phyloP scores from a whole-genome alignment of 1,284 basidiomycete species.

The Ustilago bromivora region DNA sequence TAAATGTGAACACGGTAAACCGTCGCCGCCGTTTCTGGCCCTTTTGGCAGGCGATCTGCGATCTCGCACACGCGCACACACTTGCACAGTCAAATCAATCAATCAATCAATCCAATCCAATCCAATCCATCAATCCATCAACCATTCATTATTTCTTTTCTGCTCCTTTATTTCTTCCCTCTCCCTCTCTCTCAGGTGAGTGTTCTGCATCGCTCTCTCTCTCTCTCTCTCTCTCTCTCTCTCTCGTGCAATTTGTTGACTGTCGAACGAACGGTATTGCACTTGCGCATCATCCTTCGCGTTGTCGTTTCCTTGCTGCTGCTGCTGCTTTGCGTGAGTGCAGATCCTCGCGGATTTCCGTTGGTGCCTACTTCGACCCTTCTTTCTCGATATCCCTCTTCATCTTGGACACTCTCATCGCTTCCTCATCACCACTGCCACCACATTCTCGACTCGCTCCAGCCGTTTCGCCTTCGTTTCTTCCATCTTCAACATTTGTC shows the following conservation, averaged over 20 bases:
- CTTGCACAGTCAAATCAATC: too few species aligned
- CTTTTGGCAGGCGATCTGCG: not conserved
- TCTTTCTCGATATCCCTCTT: slow-evolving; percentile 2
- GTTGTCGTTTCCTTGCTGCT: slow-evolving; percentile 4
- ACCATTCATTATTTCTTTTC: too few species aligned
- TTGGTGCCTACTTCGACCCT: not conserved
- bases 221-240: not conserved
- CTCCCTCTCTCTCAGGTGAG: not conserved
- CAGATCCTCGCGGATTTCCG: slow-evolving; percentile 8
- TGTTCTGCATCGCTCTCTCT: too few species aligned
- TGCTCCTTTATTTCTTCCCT: too few species aligned
- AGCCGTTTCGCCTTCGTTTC: not conserved
- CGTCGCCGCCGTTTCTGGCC: slow-evolving; percentile 4
- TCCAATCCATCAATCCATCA: too few species aligned
- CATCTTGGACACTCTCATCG: not conserved
- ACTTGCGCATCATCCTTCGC: not conserved
- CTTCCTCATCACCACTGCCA: not conserved
- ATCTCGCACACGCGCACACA: too few species aligned
- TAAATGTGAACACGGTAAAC: slow-evolving; percentile 3
- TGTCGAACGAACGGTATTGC: not conserved
- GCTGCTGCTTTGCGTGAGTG: not conserved
- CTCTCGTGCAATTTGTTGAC: slow-evolving; percentile 3
- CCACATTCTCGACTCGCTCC: not conserved
- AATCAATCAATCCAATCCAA: too few species aligned
- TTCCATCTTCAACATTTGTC: too few species aligned